Percentiles rank a stretch among this genome's conserved stretches.
phyloP scores from a whole-genome alignment of 495 filamentous ascomycete species.

The Talaromyces nanjingensis region DNA sequence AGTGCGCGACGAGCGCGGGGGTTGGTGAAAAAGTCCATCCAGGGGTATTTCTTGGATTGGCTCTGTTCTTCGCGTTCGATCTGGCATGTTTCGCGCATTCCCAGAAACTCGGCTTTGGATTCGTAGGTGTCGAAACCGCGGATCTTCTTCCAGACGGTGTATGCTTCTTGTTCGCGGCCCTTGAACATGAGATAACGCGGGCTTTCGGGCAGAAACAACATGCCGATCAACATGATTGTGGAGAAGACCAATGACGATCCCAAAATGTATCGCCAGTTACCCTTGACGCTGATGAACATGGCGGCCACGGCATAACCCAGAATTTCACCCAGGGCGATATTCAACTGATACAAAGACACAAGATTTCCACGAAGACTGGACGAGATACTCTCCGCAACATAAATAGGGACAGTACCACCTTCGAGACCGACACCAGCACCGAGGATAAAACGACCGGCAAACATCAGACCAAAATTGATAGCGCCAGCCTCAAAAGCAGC shows the following conservation, averaged over 20 bases:
- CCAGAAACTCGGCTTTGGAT: constrained; percentile 51
- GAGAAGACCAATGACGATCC: constrained; percentile 58
- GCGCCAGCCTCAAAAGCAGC: constrained; percentile 53
- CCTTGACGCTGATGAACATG: constrained; percentile 50
- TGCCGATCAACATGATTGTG: constrained; percentile 50
- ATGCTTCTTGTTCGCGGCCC: constrained; percentile 38
- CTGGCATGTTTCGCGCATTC: constrained; percentile 50
- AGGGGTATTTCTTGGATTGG: constrained; percentile 38
- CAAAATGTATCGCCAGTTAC: constrained; percentile 61
- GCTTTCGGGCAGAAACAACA: constrained; percentile 53
- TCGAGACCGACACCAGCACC: constrained; percentile 55
- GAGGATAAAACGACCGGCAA: constrained; percentile 52
- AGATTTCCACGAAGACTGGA: constrained; percentile 51
- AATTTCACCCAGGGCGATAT: constrained; percentile 57
- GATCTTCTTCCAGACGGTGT: constrained; percentile 55
- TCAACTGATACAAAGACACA: constrained; percentile 56
- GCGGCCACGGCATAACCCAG: constrained; percentile 56
- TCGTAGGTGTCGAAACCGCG: constrained; percentile 43
- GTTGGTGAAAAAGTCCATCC: constrained; percentile 57
- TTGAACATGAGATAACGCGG: constrained; percentile 55
- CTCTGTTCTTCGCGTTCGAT: constrained; percentile 37
- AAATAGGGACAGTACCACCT: constrained; percentile 54
- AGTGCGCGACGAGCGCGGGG: constrained; percentile 52
- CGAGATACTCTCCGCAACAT: constrained; percentile 46
- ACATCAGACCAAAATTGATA: constrained; percentile 53